phyloP scores from a whole-genome alignment of 2,329 filamentous ascomycete genomes.

The Aspergillus sergii region DNA sequence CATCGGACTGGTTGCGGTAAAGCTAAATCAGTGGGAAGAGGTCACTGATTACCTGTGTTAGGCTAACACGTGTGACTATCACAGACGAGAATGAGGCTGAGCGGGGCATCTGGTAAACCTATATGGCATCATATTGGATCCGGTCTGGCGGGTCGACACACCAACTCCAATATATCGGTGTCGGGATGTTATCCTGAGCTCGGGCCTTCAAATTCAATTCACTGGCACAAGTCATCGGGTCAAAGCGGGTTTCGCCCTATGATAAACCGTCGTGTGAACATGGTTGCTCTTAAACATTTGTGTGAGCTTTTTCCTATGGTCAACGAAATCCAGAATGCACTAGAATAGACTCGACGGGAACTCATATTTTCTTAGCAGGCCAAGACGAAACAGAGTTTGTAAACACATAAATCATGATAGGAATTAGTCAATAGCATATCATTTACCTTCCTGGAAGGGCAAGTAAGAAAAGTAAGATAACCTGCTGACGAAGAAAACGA shows the following conservation, averaged over 20 bases:
- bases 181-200: neutral
- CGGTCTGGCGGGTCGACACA: neutral
- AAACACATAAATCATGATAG: neutral
- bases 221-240: neutral
- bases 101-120: neutral
- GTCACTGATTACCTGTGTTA: neutral
- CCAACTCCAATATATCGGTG: neutral
- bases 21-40: neutral
- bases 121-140: neutral
- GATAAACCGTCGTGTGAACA: neutral
- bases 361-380: no score
- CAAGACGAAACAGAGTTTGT: no score
- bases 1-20: neutral
- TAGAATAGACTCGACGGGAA: neutral
- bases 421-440: neutral
- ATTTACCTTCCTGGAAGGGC: neutral
- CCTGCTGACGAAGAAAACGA: neutral
- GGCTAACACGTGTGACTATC: neutral
- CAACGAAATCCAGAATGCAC: neutral
- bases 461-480: neutral
- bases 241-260: neutral
- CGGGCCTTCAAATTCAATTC: neutral
- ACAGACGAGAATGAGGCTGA: neutral
- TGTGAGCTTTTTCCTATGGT: neutral
- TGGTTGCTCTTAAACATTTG: neutral